Evolutionary conservation across 208 protist genomes (phyloP).

Genomic region (Crithidia fasciculata): DNA sequence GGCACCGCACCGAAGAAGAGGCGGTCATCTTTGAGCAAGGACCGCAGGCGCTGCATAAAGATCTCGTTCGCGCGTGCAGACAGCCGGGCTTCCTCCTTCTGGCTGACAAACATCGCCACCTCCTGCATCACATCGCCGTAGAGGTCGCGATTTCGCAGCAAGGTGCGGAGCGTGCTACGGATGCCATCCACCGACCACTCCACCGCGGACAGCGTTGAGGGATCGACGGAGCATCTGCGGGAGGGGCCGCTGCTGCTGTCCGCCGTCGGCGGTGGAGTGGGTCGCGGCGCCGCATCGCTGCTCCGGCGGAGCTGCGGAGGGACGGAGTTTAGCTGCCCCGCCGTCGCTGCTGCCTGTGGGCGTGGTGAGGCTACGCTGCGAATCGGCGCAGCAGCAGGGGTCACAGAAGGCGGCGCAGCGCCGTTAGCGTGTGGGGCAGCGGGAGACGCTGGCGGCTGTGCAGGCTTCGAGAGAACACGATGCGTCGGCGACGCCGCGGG

Average conservation of each 20-base stretch:
- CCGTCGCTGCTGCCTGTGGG: background rate
- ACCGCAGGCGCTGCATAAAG: slow-evolving; percentile 67
- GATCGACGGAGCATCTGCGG: slow-evolving; percentile 1
- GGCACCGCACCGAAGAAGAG: slow-evolving; percentile 55
- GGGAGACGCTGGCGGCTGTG: background rate
- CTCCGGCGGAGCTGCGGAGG: background rate
- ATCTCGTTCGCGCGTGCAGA: slow-evolving; percentile 54
- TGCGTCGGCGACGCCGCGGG: slow-evolving; percentile 4
- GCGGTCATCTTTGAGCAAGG: slow-evolving; percentile 51
- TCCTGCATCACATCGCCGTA: slow-evolving; percentile 63
- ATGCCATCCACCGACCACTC: slow-evolving; percentile 55
- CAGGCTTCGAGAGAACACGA: background rate
- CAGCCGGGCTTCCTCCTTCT: slow-evolving; percentile 54
- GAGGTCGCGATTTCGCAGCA: slow-evolving; percentile 45
- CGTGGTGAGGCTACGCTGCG: slow-evolving; percentile 6
- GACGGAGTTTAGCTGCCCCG: slow-evolving; percentile 10
- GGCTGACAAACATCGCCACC: slow-evolving; percentile 54
- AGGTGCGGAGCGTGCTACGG: slow-evolving; percentile 40
- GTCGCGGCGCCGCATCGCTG: slow-evolving; percentile 7
- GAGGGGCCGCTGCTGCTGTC: background rate
- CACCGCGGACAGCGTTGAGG: slow-evolving; percentile 33
- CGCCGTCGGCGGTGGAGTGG: slow-evolving; percentile 6
- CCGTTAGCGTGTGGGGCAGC: background rate
- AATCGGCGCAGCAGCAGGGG: background rate
- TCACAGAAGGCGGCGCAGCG: background rate